Conservation (phyloP, 495 filamentous ascomycete species). For the Penicillium crystallinum region DNA sequence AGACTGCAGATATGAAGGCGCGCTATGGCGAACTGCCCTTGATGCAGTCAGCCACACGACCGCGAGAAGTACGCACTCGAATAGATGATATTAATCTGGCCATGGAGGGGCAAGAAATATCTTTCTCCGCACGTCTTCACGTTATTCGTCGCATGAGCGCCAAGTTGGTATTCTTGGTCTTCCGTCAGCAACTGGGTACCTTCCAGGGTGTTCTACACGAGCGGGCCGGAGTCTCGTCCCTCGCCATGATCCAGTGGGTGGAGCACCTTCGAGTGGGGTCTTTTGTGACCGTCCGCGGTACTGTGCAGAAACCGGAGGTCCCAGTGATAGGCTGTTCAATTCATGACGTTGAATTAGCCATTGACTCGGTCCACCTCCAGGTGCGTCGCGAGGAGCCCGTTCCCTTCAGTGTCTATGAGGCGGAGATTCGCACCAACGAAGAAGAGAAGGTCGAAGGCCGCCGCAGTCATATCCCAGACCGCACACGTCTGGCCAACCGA, state of each 20-base stretch:
- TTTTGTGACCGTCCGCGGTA: constrained; percentile 60
- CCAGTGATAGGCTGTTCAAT: constrained; percentile 52
- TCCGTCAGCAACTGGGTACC: constrained; percentile 71
- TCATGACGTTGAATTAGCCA: constrained; percentile 50
- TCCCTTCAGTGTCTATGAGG: constrained; percentile 61
- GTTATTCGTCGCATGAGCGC: constrained; percentile 79
- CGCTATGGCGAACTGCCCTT: constrained; percentile 57
- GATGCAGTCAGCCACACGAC: constrained; percentile 43
- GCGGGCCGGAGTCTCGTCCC: constrained; percentile 45
- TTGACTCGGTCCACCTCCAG: constrained; percentile 50
- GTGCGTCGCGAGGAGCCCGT: constrained; percentile 51
- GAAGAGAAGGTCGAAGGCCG: constrained; percentile 42
- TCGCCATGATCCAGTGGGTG: constrained; percentile 61
- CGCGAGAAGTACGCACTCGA: constrained; percentile 36
- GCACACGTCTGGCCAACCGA: constrained; percentile 74
- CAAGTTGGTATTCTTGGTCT: constrained; percentile 84
- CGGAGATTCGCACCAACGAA: constrained; percentile 47
- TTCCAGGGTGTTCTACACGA: constrained; percentile 72
- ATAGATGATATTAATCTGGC: constrained; percentile 50
- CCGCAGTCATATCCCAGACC: constrained; percentile 57
- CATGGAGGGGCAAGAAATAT: constrained; percentile 62
- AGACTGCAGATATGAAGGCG: constrained; percentile 49
- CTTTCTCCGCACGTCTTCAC: constrained; percentile 78
- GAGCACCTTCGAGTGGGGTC: constrained; percentile 66
- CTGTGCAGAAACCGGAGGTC: constrained; percentile 54